Evolutionary conservation across 768 basidiomycete species (phyloP), one percentile per base, ranked within the genome.

Genomic region (Tulasnella sp.): DNA sequence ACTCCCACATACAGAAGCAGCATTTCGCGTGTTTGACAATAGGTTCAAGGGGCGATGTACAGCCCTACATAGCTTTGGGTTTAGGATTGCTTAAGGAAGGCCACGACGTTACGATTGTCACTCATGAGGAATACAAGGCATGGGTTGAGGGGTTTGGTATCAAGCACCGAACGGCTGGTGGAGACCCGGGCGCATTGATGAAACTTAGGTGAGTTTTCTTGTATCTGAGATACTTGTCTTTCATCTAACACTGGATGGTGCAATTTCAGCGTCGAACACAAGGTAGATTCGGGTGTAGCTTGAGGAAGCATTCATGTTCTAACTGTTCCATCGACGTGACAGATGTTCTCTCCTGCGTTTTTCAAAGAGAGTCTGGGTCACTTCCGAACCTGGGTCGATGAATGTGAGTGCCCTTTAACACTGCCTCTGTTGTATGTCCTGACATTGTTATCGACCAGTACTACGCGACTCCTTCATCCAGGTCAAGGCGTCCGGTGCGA

Each of bases 271-370:
- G 54, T 56, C 41, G 54, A 56, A 45, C 71, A 74, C 62, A 72
- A 80, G 69, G 73, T 72, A 29, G 7, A 7, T 5, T 38, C 34
- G 34, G 7, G 34, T 38, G 63, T 38, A 10, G n/a, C 21, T 22
- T 42, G 22, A 25, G 9, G 1, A 4, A 9, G 11, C 50, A 56
- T 17, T 44, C 5, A 50, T 2, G n/a, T 27, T 9, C 45, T 55
- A 46, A 45, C 38, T 29, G 11, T 38, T 48, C 34, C 42, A 42
- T 10, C 17, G 31, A 52, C 62, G 53, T 62, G 21, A 4, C 63
- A 81, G 80, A 84, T 84, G 80, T 84, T 84, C 66, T 83, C 82
- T 7, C 82, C 82, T 0, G 80, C 81, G 19, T 85, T 83, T 64
- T 84, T 85, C 74, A 81, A 75, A 65, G 78, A 82, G 65, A 79